phyloP scores from a whole-genome alignment of 1,284 basidiomycete genomes.

The Naganishia liquefaciens region DNA sequence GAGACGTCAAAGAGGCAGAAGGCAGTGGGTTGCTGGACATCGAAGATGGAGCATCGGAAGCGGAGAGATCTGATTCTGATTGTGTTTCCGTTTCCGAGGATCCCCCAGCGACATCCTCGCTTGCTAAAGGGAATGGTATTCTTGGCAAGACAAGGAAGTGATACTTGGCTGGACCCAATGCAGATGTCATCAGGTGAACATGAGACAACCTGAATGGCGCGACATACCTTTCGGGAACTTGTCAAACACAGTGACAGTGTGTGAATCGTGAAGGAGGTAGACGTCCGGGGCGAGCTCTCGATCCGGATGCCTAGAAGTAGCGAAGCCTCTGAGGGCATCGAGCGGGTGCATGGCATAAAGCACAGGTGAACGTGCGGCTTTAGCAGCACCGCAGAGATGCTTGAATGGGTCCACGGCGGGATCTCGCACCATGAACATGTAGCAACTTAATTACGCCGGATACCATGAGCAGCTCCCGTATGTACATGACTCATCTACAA shows the following conservation, averaged over 20 bases:
- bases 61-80: neutral
- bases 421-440: no score
- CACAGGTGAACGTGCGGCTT: no score
- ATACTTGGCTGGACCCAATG: slow-evolving; percentile 59
- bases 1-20: slow-evolving; percentile 58
- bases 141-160: slow-evolving; percentile 80
- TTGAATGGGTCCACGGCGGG: no score
- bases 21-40: slow-evolving; percentile 44
- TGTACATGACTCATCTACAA: no score
- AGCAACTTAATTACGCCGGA: no score
- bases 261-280: slow-evolving; percentile 63
- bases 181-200: no score
- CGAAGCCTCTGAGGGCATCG: slow-evolving; percentile 66
- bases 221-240: slow-evolving; percentile 67
- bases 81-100: slow-evolving; percentile 11
- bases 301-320: slow-evolving; percentile 58
- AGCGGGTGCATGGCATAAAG: slow-evolving; percentile 39
- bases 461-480: no score
- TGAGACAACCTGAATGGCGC: no score
- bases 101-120: slow-evolving; percentile 29
- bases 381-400: no score
- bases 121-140: slow-evolving; percentile 42
- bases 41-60: neutral
- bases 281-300: slow-evolving; percentile 62
- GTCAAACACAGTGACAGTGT: slow-evolving; percentile 76